Percentiles rank a stretch among this genome's conserved stretches.
Conservation (phyloP, 2,329 filamentous ascomycete species). For the Geosmithia flava region DNA sequence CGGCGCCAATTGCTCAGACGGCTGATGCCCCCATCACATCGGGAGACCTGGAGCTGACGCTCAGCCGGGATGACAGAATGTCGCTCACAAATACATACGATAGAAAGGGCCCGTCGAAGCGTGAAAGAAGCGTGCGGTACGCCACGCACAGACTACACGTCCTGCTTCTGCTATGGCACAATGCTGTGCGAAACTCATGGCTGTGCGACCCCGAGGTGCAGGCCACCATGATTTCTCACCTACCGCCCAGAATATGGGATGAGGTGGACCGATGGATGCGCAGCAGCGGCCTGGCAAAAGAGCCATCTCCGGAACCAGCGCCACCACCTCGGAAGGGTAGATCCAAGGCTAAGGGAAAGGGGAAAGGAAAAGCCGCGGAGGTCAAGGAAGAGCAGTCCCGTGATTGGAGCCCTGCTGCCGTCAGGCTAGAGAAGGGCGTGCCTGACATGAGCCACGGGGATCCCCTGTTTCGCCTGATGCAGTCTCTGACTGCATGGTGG, state of each 20-base stretch:
- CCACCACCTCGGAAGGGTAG: constrained; percentile 10
- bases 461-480: constrained; percentile 65
- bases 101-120: constrained; percentile 79
- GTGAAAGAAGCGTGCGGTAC: constrained; percentile 65
- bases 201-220: constrained; percentile 67
- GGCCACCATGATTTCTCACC: constrained; percentile 59
- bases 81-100: constrained; percentile 46
- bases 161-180: constrained; percentile 78
- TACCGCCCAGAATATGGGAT: constrained; percentile 55
- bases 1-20: constrained; percentile 45
- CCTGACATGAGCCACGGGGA: constrained; percentile 76
- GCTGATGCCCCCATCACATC: constrained; percentile 35
- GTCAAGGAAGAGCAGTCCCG: constrained; percentile 18
- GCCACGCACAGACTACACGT: constrained; percentile 84
- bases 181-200: constrained; percentile 75
- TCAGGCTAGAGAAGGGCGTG: constrained; percentile 54
- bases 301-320: constrained; percentile 13
- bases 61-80: constrained; percentile 47
- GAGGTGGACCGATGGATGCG: constrained; percentile 64
- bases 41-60: constrained; percentile 63
- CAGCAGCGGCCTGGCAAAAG: constrained; percentile 49
- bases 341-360: constrained; percentile 20
- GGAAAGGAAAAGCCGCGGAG: constrained; percentile 20
- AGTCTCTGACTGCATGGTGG: constrained; percentile 75
- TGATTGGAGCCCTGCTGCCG: constrained; percentile 63